Base-by-base conservation (phyloP, 768 basidiomycete species). In the Tulasnella sp. region DNA sequence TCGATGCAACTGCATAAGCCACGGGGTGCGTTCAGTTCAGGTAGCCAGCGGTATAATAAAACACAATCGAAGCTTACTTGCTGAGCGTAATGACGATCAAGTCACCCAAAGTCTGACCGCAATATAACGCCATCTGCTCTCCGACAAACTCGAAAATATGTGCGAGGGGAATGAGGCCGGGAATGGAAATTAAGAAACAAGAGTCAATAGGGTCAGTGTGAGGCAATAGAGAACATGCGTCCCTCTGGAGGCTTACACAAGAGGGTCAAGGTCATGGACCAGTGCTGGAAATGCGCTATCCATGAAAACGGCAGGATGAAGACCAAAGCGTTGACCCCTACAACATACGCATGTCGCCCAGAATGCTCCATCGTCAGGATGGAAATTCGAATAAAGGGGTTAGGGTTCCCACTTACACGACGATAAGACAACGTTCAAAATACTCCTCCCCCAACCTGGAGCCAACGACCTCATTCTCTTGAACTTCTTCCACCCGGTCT, bases 121-220 rank as follows among this genome's bases (percentile, higher is more conserved):
- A 85, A 78, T 91, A 91, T 71, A 86, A 84, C 0, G 87, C 83
- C 84, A 88, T 82, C 84, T 82, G 88, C 85, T 80, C 91, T 12
- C 85, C 86, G 52, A 88, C 88, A 83, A 85, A 92, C 78, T 93
- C 91, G 78, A 91, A 89, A 0, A 91, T 79, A 71, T 86, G 84
- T 77, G 91, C 90, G 7, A 92, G 85, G 9, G 91, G 89, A 8
- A 93, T 84, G 75, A 92, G 89, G 5, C 88, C 84, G 69, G 91
- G 83, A 81, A 91, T 90, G 76, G 86, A 88, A 7, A 92, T 90
- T 52, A 54, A 67, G 58, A 25, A 71, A n/a, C 49, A 6, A 49
- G 0, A 3, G 49, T 49, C 45, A 72, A 58, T 29, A 25, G 2
- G 15, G 36, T n/a, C 68, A 37, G 25, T 25, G 67, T n/a, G 75